Conservation (phyloP, 164 flowering plant genomes). For the Chimonanthus praecox region DNA sequence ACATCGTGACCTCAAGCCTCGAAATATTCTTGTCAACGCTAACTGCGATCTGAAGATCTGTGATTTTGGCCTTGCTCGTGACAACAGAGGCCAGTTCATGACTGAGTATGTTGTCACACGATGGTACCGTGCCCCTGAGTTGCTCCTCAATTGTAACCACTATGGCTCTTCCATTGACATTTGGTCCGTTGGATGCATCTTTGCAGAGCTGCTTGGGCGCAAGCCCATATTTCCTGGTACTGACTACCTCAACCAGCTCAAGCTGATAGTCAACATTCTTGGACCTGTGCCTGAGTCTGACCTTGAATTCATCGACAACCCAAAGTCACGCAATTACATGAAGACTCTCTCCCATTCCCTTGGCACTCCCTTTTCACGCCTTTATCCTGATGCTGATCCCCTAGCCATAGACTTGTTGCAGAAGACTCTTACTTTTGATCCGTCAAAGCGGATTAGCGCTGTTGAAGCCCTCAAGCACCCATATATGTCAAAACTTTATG, state of each 20-base stretch:
- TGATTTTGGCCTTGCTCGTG: no score
- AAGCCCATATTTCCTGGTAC: slow-evolving; percentile 83
- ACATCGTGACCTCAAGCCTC: no score
- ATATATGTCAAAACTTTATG: slow-evolving; percentile 28
- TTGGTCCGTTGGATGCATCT: slow-evolving; percentile 93
- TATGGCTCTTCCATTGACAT: slow-evolving; percentile 85
- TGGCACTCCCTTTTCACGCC: slow-evolving; percentile 43
- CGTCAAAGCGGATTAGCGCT: slow-evolving; percentile 78
- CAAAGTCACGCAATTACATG: slow-evolving; percentile 60
- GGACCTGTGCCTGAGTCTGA: slow-evolving; percentile 70
- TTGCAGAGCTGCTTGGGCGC: slow-evolving; percentile 26
- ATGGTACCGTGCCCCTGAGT: no score
- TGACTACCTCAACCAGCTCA: slow-evolving; percentile 44
- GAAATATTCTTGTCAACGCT: no score
- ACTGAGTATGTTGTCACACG: no score
- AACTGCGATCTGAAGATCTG: no score
- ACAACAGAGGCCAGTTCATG: no score
- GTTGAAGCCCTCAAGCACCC: no score
- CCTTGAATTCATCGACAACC: slow-evolving; percentile 71
- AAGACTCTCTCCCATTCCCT: slow-evolving; percentile 53
- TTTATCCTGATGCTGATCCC: slow-evolving; percentile 69
- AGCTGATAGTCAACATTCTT: slow-evolving; percentile 42
- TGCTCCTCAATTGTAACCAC: slow-evolving; percentile 81
- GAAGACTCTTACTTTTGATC: slow-evolving; percentile 80
- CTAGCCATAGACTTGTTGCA: slow-evolving; percentile 68